Percentiles rank a stretch among this genome's conserved stretches.
Evolutionary conservation across 306 rosid species (phyloP).

Genomic region (Rubus parviflorus): DNA sequence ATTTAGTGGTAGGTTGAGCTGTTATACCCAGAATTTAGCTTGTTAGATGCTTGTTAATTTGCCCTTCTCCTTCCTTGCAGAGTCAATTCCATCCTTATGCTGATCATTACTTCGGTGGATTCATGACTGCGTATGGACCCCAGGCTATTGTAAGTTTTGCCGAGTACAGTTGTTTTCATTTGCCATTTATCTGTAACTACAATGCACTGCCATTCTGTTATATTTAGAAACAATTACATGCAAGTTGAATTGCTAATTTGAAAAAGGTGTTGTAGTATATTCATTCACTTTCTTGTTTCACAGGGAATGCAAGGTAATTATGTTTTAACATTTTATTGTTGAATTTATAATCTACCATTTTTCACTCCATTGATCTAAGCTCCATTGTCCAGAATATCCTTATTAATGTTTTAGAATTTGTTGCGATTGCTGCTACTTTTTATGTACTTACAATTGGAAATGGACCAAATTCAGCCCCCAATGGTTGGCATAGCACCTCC

Average conservation of each 20-base stretch:
- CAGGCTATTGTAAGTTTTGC: constrained; percentile 58
- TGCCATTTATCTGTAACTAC: background rate
- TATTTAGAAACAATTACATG: background rate
- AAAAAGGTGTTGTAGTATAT: background rate
- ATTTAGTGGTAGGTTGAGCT: constrained; percentile 54
- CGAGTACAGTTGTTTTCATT: background rate
- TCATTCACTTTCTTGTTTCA: background rate
- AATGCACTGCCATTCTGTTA: background rate
- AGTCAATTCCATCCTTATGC: constrained; percentile 48
- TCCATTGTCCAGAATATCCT: background rate
- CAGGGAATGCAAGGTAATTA: background rate
- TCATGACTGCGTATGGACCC: constrained; percentile 52
- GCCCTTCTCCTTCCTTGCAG: constrained; percentile 37
- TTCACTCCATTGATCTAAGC: background rate
- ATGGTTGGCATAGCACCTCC: constrained; percentile 61
- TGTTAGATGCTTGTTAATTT: constrained; percentile 18
- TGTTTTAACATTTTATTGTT: background rate
- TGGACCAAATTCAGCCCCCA: constrained; percentile 41
- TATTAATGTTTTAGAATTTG: background rate
- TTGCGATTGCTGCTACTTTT: constrained; percentile 1
- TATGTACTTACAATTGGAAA: background rate
- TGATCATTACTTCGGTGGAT: constrained; percentile 55
- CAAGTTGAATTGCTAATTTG: background rate
- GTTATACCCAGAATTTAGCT: constrained; percentile 13
- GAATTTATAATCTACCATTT: background rate